Conservation (phyloP, 495 filamentous ascomycete species). For the Penicillium samsonianum region DNA sequence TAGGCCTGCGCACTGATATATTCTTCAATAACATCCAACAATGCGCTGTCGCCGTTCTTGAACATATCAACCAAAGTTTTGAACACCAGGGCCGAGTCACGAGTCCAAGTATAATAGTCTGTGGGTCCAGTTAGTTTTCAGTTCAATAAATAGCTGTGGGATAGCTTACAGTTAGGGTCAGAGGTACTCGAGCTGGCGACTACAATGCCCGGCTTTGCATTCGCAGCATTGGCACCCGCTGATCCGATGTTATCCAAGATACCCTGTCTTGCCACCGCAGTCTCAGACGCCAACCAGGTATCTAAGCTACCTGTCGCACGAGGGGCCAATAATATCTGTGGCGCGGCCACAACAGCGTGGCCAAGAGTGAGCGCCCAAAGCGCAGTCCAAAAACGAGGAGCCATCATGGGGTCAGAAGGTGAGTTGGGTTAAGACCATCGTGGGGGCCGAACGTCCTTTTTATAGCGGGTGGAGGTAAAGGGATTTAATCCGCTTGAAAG, state of each 20-base stretch:
- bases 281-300: constrained; percentile 56
- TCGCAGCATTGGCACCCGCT: constrained; percentile 46
- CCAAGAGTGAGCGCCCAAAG: constrained; percentile 30
- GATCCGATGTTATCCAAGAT: constrained; percentile 64
- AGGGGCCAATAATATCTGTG: constrained; percentile 20
- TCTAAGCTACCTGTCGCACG: constrained; percentile 34
- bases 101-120: constrained; percentile 68
- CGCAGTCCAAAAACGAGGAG: constrained; percentile 27
- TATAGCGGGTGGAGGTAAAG: neutral
- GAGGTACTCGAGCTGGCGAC: constrained; percentile 62
- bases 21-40: constrained; percentile 56
- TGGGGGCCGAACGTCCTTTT: neutral
- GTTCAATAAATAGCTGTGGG: constrained; percentile 28
- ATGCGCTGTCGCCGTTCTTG: constrained; percentile 52
- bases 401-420: constrained; percentile 16
- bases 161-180: constrained; percentile 60
- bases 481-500: neutral
- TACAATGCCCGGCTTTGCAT: constrained; percentile 55
- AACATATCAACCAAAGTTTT: constrained; percentile 62
- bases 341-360: constrained; percentile 25
- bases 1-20: constrained; percentile 60
- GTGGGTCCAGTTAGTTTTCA: constrained; percentile 19
- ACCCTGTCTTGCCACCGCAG: constrained; percentile 48
- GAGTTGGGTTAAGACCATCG: neutral
- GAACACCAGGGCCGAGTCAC: constrained; percentile 66